These are phyloP conservation scores for Wallacemonas sp. DNA, from an alignment of 208 protist species.

Conservation along the genomic window DNA sequence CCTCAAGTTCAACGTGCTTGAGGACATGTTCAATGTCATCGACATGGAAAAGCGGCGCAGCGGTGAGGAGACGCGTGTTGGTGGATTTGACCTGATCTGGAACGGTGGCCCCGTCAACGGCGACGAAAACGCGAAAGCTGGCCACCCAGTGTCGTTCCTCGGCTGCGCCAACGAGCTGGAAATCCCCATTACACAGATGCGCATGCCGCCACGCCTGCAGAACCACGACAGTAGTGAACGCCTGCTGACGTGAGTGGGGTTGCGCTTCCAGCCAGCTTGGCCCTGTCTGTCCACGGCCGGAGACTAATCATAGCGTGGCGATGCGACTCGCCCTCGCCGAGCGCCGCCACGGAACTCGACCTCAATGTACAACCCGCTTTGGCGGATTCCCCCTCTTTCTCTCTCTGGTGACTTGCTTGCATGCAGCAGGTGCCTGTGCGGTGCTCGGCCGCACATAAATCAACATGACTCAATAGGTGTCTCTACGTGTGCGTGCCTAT, in stretches of 20 bases:
- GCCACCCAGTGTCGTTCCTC: slow-evolving; percentile 44
- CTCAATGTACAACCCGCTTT: too few species aligned
- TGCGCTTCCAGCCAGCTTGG: neutral
- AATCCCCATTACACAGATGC: slow-evolving; percentile 84
- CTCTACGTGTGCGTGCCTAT: too few species aligned
- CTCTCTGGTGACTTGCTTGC: too few species aligned
- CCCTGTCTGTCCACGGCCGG: neutral
- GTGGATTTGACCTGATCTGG: slow-evolving; percentile 91
- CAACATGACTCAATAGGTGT: too few species aligned
- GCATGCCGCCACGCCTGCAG: slow-evolving; percentile 78
- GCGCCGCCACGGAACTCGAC: too few species aligned
- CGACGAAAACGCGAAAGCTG: slow-evolving; percentile 8
- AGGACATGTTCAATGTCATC: slow-evolving; percentile 92
- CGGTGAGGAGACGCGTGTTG: slow-evolving; percentile 76
- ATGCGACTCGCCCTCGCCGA: too few species aligned
- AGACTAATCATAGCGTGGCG: too few species aligned
- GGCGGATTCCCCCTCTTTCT: too few species aligned
- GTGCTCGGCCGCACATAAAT: too few species aligned
- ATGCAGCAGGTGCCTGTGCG: too few species aligned
- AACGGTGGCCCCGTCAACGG: slow-evolving; percentile 66
- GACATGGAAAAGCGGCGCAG: slow-evolving; percentile 79
- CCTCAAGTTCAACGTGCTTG: slow-evolving; percentile 94
- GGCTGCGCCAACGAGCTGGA: slow-evolving; percentile 85
- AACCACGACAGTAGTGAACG: slow-evolving; percentile 70
- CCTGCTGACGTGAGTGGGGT: slow-evolving; percentile 53